Conservation (phyloP, 192 early-diverging fungal species). For the Chytriomyces confervae region DNA sequence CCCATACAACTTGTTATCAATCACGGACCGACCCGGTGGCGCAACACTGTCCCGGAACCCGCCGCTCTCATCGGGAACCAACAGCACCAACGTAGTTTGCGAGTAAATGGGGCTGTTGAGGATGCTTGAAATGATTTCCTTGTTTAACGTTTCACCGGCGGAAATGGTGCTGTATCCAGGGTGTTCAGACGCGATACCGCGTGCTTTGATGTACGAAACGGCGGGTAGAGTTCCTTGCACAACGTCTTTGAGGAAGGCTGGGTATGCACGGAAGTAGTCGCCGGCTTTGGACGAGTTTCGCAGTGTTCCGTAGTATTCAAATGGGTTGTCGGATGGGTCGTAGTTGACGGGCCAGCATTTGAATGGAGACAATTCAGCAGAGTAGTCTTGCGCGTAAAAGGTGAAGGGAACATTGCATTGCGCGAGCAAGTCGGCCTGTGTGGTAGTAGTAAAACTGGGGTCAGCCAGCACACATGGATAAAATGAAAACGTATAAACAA, state of each 20-base stretch:
- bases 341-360: slow-evolving; percentile 11
- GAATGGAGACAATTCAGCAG: neutral
- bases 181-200: slow-evolving; percentile 13
- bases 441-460: neutral
- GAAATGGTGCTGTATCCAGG: slow-evolving; percentile 29
- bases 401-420: slow-evolving; percentile 4
- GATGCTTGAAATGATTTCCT: slow-evolving; percentile 14
- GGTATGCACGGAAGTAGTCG: slow-evolving; percentile 14
- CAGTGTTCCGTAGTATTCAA: slow-evolving; percentile 16
- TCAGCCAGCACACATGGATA: too few relatives aligned
- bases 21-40: slow-evolving; percentile 3
- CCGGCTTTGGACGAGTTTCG: neutral
- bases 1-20: slow-evolving; percentile 19
- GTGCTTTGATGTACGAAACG: slow-evolving; percentile 27
- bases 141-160: slow-evolving; percentile 31
- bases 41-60: slow-evolving; percentile 27
- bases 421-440: slow-evolving; percentile 11
- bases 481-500: neutral
- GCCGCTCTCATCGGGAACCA: slow-evolving; percentile 26
- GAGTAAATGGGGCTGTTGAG: slow-evolving; percentile 4
- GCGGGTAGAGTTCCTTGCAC: slow-evolving; percentile 16
- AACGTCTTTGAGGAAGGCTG: neutral
- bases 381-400: slow-evolving; percentile 2
- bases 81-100: slow-evolving; percentile 27
- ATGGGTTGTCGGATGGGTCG: slow-evolving; percentile 27